Evolutionary conservation across 108 stramenopile species (phyloP).

Genomic region (Nitzschia palea): DNA sequence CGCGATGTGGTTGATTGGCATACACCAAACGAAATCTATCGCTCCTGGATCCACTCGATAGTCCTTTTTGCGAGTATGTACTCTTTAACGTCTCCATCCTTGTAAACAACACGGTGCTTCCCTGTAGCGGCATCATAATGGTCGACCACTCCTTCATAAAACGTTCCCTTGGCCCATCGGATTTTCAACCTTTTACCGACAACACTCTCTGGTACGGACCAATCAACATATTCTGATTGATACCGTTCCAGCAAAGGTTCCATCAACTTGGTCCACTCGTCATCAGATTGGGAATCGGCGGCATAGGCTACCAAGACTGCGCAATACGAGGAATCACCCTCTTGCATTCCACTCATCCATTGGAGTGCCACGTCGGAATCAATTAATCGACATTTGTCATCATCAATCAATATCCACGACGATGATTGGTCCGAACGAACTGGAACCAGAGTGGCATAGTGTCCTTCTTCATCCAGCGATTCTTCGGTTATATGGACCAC

Average conservation of each 20-base stretch:
- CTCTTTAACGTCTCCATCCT: conserved; percentile 50
- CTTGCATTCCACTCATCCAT: not conserved
- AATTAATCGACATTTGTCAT: conserved; percentile 23
- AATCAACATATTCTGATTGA: not conserved
- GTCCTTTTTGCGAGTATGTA: conserved; percentile 46
- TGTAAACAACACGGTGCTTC: conserved; percentile 46
- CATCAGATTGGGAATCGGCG: not conserved
- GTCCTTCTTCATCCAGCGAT: conserved; percentile 37
- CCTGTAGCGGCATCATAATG: conserved; percentile 33
- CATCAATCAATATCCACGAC: conserved; percentile 40
- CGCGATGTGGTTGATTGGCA: too few relatives aligned
- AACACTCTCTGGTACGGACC: conserved; percentile 6
- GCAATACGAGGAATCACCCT: not conserved
- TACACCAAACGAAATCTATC: too few relatives aligned
- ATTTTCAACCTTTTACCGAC: conserved; percentile 40
- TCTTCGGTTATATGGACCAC: conserved; percentile 42
- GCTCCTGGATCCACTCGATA: conserved; percentile 38
- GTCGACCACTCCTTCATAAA: conserved; percentile 41
- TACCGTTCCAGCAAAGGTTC: not conserved
- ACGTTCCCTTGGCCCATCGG: conserved; percentile 50
- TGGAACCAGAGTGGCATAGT: conserved; percentile 30
- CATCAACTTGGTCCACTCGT: not conserved
- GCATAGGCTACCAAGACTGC: not conserved
- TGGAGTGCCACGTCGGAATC: conserved; percentile 8
- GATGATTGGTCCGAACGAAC: not conserved